Evolutionary conservation across 192 early-diverging fungal genomes (phyloP).

Genomic region (Dispira simplex): DNA sequence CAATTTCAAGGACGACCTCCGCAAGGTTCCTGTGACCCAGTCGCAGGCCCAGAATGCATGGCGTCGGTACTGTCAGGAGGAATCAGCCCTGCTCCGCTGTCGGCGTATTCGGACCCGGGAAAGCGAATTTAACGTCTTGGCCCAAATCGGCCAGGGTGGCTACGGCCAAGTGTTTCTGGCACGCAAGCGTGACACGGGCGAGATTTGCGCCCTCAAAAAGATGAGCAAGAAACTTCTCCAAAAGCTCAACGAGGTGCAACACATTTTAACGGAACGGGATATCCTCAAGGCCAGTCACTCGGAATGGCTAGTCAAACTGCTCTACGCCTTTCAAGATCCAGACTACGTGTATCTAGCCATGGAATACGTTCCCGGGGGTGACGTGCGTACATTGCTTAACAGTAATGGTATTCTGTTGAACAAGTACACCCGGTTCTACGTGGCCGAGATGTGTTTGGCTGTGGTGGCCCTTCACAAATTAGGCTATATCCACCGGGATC

Average conservation of each 20-base stretch:
- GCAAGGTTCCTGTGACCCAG: slow-evolving; percentile 21
- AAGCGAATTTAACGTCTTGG: slow-evolving; percentile 47
- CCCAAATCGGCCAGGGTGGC: slow-evolving; percentile 65
- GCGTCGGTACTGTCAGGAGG: slow-evolving; percentile 34
- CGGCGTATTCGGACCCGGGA: slow-evolving; percentile 51
- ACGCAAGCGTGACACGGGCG: slow-evolving; percentile 47
- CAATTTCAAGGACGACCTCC: slow-evolving; percentile 33
- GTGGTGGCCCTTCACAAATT: slow-evolving; percentile 70
- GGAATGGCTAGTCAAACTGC: slow-evolving; percentile 79
- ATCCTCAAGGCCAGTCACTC: slow-evolving; percentile 46
- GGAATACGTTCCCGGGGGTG: slow-evolving; percentile 52
- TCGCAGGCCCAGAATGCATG: slow-evolving; percentile 37
- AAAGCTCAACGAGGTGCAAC: slow-evolving; percentile 49
- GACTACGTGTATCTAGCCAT: slow-evolving; percentile 60
- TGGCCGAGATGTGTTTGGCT: slow-evolving; percentile 72
- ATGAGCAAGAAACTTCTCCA: slow-evolving; percentile 55
- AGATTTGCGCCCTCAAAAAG: slow-evolving; percentile 60
- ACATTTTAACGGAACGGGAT: slow-evolving; percentile 61
- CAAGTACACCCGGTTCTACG: slow-evolving; percentile 66
- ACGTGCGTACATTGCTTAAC: slow-evolving; percentile 63
- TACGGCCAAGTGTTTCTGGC: slow-evolving; percentile 68
- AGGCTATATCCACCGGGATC: slow-evolving; percentile 84
- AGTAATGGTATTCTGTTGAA: slow-evolving; percentile 56
- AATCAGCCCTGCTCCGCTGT: slow-evolving; percentile 41
- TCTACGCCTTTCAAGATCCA: slow-evolving; percentile 77